A percentile compares a stretch with the other conserved stretches of the same genome.
phyloP scores from a whole-genome alignment of 108 stramenopile genomes.

The Bacterosira constricta region DNA sequence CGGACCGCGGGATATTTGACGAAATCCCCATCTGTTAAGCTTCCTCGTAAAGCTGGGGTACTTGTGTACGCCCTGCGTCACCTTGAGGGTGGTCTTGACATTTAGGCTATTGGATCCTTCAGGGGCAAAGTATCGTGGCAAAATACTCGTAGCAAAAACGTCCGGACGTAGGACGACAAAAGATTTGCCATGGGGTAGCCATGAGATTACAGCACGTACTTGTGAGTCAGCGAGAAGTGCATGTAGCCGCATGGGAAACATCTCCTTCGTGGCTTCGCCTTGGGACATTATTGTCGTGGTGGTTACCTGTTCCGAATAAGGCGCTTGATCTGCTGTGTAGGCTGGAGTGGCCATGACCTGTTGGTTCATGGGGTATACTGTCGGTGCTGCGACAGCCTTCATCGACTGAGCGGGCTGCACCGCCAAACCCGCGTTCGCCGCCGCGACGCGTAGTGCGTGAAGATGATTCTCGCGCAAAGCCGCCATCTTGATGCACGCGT shows the following conservation, averaged over 20 bases:
- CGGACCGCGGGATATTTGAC: constrained; percentile 79
- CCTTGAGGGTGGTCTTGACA: background rate
- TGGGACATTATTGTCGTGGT: background rate
- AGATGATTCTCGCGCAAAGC: constrained; percentile 30
- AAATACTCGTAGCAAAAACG: constrained; percentile 64
- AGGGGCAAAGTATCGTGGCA: constrained; percentile 74
- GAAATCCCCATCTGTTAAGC: constrained; percentile 86
- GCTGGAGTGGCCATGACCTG: background rate
- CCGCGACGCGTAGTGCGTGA: constrained; percentile 16
- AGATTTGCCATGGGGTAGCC: constrained; percentile 80
- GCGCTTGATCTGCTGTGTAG: background rate
- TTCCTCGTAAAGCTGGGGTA: constrained; percentile 84
- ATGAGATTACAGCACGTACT: constrained; percentile 66
- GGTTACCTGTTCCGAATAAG: constrained; percentile 1
- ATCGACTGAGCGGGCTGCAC: background rate
- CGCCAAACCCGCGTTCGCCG: background rate
- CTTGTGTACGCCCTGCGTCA: constrained; percentile 46
- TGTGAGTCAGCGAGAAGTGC: constrained; percentile 63
- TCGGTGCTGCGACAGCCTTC: background rate
- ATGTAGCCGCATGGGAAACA: constrained; percentile 74
- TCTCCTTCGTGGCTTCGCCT: constrained; percentile 36
- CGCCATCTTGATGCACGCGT: constrained; percentile 12
- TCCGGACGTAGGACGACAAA: constrained; percentile 85
- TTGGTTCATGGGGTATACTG: background rate
- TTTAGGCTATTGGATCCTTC: constrained; percentile 48